These are phyloP conservation scores for Ormosia emarginata DNA, from an alignment of 306 rosid species.

Conservation along the genomic window DNA sequence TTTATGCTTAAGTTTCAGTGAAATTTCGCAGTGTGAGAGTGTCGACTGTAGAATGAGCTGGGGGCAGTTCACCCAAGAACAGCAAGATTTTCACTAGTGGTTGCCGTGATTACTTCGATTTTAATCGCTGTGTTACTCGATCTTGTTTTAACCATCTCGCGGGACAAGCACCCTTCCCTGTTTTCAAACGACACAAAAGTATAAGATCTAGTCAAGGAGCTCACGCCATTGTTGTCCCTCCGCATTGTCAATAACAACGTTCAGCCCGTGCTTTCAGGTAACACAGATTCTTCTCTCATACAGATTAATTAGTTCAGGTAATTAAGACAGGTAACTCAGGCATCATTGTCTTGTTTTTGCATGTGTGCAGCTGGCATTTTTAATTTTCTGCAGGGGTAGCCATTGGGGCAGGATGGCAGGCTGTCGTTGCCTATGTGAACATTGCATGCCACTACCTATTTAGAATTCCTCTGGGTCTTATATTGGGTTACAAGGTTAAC, in stretches of 20 bases:
- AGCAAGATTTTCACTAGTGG: conserved; percentile 57
- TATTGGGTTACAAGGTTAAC: conserved; percentile 50
- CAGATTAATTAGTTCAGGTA: no score
- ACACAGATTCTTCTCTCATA: neutral
- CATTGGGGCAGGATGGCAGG: conserved; percentile 86
- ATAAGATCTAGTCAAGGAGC: conserved; percentile 34
- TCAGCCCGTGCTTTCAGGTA: conserved; percentile 80
- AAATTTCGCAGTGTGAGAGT: conserved; percentile 54
- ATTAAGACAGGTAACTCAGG: no score
- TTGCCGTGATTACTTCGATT: conserved; percentile 48
- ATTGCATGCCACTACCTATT: conserved; percentile 54
- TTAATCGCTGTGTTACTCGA: conserved; percentile 36
- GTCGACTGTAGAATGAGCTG: conserved; percentile 67
- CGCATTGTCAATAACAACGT: conserved; percentile 62
- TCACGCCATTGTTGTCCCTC: conserved; percentile 51
- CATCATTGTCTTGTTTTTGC: no score
- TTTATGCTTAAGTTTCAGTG: neutral
- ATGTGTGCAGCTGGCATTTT: neutral
- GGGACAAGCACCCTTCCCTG: conserved; percentile 41
- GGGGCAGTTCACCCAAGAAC: conserved; percentile 74
- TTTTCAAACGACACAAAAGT: conserved; percentile 50
- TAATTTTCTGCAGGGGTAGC: conserved; percentile 55
- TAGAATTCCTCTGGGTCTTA: conserved; percentile 67
- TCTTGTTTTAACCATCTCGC: conserved; percentile 29
- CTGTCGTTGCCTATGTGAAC: conserved; percentile 67